Percentiles rank a stretch among this genome's conserved stretches.
phyloP scores from a whole-genome alignment of 2,329 filamentous ascomycete genomes.

The Cladosporium sp. region DNA sequence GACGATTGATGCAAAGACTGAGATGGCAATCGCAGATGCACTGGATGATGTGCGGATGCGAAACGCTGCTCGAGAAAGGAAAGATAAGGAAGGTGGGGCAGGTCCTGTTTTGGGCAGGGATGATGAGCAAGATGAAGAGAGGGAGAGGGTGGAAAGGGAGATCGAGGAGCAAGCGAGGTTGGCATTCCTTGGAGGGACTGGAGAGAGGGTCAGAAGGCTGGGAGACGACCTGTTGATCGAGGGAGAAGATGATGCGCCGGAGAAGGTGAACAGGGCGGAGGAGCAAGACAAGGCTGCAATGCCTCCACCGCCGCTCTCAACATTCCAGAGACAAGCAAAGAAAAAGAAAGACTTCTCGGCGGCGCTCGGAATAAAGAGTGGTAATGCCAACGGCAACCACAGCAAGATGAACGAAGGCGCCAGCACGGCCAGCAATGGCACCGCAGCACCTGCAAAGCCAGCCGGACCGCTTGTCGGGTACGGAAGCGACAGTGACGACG shows the following conservation, averaged over 20 bases:
- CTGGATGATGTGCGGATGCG: slow-evolving; percentile 88
- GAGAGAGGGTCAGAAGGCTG: slow-evolving; percentile 47
- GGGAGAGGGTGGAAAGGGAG: slow-evolving; percentile 65
- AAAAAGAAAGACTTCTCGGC: slow-evolving; percentile 78
- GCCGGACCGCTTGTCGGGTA: slow-evolving; percentile 78
- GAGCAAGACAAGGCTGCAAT: slow-evolving; percentile 30
- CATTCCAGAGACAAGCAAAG: slow-evolving; percentile 71
- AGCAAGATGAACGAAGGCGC: not conserved
- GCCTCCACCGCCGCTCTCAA: slow-evolving; percentile 51
- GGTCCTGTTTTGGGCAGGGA: slow-evolving; percentile 54
- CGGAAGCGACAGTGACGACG: slow-evolving; percentile 79
- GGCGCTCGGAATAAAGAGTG: slow-evolving; percentile 74
- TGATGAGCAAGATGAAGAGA: slow-evolving; percentile 50
- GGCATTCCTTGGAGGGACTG: slow-evolving; percentile 65
- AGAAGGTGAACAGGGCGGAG: slow-evolving; percentile 26
- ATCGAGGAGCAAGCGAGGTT: slow-evolving; percentile 72
- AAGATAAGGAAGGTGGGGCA: slow-evolving; percentile 53
- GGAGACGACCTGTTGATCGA: slow-evolving; percentile 37
- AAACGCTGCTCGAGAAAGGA: slow-evolving; percentile 80
- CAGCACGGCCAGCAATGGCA: not conserved
- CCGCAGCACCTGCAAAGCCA: not conserved
- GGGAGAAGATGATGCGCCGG: not conserved
- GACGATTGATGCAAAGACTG: slow-evolving; percentile 82
- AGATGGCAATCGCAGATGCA: slow-evolving; percentile 95
- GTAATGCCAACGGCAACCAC: not conserved